A percentile compares a stretch with the other conserved stretches of the same genome.
Evolutionary conservation across 2,329 filamentous ascomycete genomes (phyloP).

Genomic region (Aureobasidium sp.): DNA sequence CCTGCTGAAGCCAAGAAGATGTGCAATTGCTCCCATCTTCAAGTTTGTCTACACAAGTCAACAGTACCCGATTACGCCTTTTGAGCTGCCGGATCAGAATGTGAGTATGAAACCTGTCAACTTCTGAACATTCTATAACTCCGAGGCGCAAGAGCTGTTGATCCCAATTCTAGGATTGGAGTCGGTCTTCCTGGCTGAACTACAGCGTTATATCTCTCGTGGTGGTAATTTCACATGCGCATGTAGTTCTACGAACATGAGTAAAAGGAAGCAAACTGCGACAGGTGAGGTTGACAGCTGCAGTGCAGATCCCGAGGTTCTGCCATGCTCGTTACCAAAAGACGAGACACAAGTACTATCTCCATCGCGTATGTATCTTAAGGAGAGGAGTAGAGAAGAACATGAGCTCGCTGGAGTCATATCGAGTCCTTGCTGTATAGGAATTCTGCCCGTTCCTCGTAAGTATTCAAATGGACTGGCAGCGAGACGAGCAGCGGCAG

Average conservation of each 20-base stretch:
- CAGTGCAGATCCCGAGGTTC: neutral
- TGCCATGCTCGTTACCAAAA: neutral
- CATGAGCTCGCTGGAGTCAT: too few relatives aligned
- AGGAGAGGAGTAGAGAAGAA: too few relatives aligned
- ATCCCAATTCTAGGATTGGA: too few relatives aligned
- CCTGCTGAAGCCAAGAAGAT: neutral
- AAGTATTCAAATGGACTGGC: too few relatives aligned
- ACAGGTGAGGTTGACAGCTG: neutral
- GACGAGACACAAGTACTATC: neutral
- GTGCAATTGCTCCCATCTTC: neutral
- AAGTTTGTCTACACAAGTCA: neutral
- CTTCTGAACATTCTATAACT: neutral
- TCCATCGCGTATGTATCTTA: too few relatives aligned
- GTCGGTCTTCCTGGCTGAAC: too few relatives aligned
- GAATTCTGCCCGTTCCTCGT: too few relatives aligned
- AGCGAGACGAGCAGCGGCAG: too few relatives aligned
- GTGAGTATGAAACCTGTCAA: neutral
- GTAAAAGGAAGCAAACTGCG: neutral
- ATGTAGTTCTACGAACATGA: neutral
- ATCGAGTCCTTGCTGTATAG: too few relatives aligned
- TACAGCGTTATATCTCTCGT: neutral
- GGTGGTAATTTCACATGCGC: neutral
- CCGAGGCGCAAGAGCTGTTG: neutral
- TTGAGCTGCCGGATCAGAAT: neutral
- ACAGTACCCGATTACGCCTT: neutral